Base-by-base conservation (phyloP, 148 eudicot species). In the Limonium bicolor region DNA sequence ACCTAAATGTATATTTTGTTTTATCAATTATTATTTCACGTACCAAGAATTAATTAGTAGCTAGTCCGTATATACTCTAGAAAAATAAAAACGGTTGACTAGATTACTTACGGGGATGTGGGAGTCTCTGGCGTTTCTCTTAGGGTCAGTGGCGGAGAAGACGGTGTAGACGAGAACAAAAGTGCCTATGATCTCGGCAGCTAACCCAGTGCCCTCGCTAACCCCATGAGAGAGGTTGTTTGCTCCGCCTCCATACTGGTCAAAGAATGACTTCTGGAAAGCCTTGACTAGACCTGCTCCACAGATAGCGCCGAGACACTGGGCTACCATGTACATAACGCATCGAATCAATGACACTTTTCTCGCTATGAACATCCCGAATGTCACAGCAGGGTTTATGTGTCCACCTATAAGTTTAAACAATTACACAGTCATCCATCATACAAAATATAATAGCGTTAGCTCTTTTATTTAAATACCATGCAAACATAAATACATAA, bases 331-430 rank as follows among this genome's bases (percentile, higher is more conserved):
- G 27, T 56, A 56, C 20, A 47, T 27, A 19, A 56, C 4, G n/a
- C 53, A 43, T 46, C 61, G 27, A 12, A 53, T 56, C 36, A 56
- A 40, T 3, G 61, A 56, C 46, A 56, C 28, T 24, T 56, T 56
- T 16, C 61, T 46, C 19, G 61, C 61, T 35, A 56, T 12, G 41
- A 56, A 48, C 36, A 56, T 36, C 27, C 61, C 61, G 8, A 47
- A 55, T 18, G 60, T 55, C 26, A 55, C 60, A 4, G 60, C 60
- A 3, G 60, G 60, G 48, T 55, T 55, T 1, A 55, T 42, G 33
- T 55, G 60, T 26, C 60, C 60, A 7, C 60, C 60, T 55, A 39
- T n/a, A n/a, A n/a, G n/a, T n/a, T n/a, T n/a, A n/a, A n/a, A n/a
- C n/a, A n/a, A n/a, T n/a, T n/a, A n/a, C n/a, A n/a, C n/a, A n/a